phyloP scores from a whole-genome alignment of 208 protist genomes.

The Angomonas desouzai region DNA sequence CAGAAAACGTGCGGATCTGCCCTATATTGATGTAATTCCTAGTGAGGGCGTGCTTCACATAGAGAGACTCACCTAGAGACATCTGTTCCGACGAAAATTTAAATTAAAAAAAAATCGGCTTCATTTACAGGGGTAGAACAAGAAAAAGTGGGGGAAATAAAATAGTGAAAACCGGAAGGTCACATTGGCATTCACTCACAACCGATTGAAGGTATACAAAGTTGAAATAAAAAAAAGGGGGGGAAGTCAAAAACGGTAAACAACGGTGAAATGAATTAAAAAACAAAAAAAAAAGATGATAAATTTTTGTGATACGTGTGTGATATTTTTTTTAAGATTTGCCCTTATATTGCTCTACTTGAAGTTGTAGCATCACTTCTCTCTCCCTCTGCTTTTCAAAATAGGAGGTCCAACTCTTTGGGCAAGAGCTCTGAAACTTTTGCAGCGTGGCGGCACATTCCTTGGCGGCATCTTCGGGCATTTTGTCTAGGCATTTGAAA shows the following conservation, averaged over 20 bases:
- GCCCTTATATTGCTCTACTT: conserved; percentile 63
- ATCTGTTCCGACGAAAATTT: background rate
- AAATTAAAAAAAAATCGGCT: conserved; percentile 10
- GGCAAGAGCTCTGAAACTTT: conserved; percentile 56
- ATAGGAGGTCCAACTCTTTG: conserved; percentile 70
- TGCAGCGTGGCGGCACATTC: conserved; percentile 37
- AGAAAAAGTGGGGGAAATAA: conserved; percentile 18
- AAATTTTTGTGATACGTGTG: background rate
- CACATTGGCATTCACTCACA: no score
- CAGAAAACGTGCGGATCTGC: conserved; percentile 70
- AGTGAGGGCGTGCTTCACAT: conserved; percentile 41
- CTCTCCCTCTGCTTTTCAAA: conserved; percentile 83
- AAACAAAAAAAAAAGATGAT: conserved; percentile 15
- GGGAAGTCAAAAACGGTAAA: background rate
- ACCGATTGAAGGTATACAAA: no score
- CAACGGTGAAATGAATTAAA: background rate
- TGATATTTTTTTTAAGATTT: conserved; percentile 14
- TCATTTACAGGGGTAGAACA: no score
- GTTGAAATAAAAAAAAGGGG: conserved; percentile 2
- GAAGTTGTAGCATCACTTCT: conserved; percentile 74
- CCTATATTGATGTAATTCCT: conserved; percentile 61
- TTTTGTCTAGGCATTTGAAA: conserved; percentile 74
- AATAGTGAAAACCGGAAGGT: conserved; percentile 3
- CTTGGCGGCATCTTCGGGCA: conserved; percentile 62
- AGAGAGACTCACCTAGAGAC: conserved; percentile 38